Evolutionary conservation across 2,329 filamentous ascomycete species (phyloP).

Genomic region (Ramichloridium luteum): DNA sequence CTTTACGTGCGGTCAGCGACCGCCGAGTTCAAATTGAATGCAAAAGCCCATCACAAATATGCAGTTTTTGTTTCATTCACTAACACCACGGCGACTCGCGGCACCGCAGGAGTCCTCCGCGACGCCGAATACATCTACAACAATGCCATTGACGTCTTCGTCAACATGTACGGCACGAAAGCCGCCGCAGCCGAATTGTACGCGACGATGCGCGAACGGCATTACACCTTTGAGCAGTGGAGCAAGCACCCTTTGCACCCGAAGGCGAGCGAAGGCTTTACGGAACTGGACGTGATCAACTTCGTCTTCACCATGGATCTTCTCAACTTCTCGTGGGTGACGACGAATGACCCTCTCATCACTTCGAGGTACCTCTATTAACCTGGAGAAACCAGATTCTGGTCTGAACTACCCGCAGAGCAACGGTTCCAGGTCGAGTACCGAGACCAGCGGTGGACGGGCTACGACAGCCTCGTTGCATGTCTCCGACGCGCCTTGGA

Average conservation of each 20-base stretch:
- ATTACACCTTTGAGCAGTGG: constrained; percentile 79
- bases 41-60: too few relatives aligned
- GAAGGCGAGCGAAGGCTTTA: constrained; percentile 34
- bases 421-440: constrained; percentile 78
- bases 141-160: constrained; percentile 82
- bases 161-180: constrained; percentile 74
- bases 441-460: constrained; percentile 70
- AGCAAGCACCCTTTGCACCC: constrained; percentile 82
- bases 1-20: too few relatives aligned
- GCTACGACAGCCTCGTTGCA: constrained; percentile 90
- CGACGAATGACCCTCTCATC: too few relatives aligned
- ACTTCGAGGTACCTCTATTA: too few relatives aligned
- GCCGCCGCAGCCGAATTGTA: constrained; percentile 69
- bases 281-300: constrained; percentile 41
- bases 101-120: constrained; percentile 69
- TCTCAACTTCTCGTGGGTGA: constrained; percentile 62
- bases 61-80: not conserved
- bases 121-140: constrained; percentile 79
- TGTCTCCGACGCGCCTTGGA: constrained; percentile 76
- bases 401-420: constrained; percentile 59
- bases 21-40: too few relatives aligned
- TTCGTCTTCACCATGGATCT: constrained; percentile 98
- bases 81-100: constrained; percentile 35
- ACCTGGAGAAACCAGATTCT: constrained; percentile 67
- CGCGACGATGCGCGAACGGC: constrained; percentile 67